These are phyloP conservation scores for Leavenworthia alabamica DNA, from an alignment of 345 rosid genomes.

Conservation along the genomic window DNA sequence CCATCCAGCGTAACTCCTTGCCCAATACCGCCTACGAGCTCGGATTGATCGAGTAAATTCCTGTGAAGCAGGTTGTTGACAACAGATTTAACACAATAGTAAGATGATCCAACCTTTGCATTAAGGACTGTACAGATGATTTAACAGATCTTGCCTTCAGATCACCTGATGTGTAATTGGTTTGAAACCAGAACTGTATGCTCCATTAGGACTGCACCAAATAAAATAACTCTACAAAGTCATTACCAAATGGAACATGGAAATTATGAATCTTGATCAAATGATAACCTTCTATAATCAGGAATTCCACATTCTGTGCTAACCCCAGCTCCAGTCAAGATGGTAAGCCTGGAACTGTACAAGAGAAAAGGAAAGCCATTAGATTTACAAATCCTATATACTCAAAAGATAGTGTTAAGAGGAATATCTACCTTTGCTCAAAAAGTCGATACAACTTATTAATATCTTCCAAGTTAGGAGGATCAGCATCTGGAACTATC, in stretches of 20 bases:
- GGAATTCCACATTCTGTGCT: slow-evolving; percentile 97
- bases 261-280: slow-evolving; percentile 1
- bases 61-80: slow-evolving; percentile 31
- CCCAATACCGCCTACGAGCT: slow-evolving; percentile 85
- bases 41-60: slow-evolving; percentile 63
- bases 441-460: slow-evolving; percentile 51
- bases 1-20: slow-evolving; percentile 98
- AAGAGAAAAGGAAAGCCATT: background rate
- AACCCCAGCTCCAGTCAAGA: slow-evolving; percentile 88
- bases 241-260: background rate
- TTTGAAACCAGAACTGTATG: slow-evolving; percentile 89
- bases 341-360: slow-evolving; percentile 59
- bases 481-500: slow-evolving; percentile 71
- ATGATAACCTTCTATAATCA: slow-evolving; percentile 79
- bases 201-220: slow-evolving; percentile 86
- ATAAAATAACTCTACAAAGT: background rate
- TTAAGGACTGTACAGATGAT: slow-evolving; percentile 7
- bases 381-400: background rate
- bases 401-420: background rate
- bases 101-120: background rate
- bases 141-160: slow-evolving; percentile 45
- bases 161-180: slow-evolving; percentile 99
- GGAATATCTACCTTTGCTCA: slow-evolving; percentile 49
- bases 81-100: background rate
- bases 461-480: slow-evolving; percentile 58